Percentiles rank a stretch among this genome's conserved stretches.
Evolutionary conservation across 169 alveolate genomes (phyloP).

Genomic region (Cryptosporidium xiaoi): DNA sequence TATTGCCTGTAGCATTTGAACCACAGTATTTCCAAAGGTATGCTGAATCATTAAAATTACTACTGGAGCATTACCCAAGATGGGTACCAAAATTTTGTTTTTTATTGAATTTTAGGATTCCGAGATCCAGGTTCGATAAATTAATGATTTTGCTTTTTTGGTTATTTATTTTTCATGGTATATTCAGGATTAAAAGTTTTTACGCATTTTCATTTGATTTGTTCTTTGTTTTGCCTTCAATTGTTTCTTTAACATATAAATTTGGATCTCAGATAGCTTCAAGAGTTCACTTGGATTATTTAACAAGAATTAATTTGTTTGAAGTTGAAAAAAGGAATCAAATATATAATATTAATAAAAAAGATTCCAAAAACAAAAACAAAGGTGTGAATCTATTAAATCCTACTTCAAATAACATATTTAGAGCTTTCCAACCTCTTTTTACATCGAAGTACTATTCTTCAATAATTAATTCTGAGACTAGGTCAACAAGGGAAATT

Average conservation of each 20-base stretch:
- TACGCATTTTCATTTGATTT: conserved; percentile 8
- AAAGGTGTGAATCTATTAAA: not conserved
- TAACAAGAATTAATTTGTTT: conserved; percentile 39
- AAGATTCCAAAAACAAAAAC: not conserved
- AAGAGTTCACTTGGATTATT: conserved; percentile 27
- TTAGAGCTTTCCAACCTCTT: conserved; percentile 32
- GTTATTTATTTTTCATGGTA: not conserved
- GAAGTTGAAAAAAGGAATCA: conserved; percentile 24
- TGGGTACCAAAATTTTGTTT: conserved; percentile 65
- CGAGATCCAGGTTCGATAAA: conserved; percentile 55
- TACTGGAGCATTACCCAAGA: conserved; percentile 63
- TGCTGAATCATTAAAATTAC: conserved; percentile 42
- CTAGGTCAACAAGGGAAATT: not conserved
- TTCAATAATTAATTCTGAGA: not conserved
- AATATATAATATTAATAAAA: not conserved
- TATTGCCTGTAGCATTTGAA: conserved; percentile 58
- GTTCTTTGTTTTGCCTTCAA: conserved; percentile 8
- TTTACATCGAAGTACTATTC: conserved; percentile 14
- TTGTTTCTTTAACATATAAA: conserved; percentile 48
- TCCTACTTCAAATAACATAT: conserved; percentile 28
- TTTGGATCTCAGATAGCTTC: conserved; percentile 70
- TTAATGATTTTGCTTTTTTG: conserved; percentile 28
- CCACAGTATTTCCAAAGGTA: conserved; percentile 71
- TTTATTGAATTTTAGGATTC: conserved; percentile 52
- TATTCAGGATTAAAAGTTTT: not conserved